Base-by-base conservation (phyloP, 2,329 filamentous ascomycete species). In the Rugonectria rugulosa region DNA sequence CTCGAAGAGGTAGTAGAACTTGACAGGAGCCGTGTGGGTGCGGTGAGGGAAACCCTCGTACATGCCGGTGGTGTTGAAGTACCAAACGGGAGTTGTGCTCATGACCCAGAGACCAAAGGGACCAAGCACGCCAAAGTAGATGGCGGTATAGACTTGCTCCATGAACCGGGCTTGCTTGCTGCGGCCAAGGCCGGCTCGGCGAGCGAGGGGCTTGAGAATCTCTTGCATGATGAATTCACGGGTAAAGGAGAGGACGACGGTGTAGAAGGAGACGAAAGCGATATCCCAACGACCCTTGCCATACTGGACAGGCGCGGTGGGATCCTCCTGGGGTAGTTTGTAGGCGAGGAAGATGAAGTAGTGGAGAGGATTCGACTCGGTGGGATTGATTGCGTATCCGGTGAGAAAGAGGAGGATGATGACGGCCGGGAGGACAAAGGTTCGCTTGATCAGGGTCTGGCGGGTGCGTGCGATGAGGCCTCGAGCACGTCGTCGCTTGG, bases 211-310 rank as follows among this genome's bases (percentile, higher is more conserved):
- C 11, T 88, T 86, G 55, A 97, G 85, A 45, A 96, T 68, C 68
- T 92, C 88, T 77, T 97, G 93, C 93, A 97, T 97, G 76, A 96
- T 83, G 74, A 97, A 97, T 74, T 98, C 93, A 70, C 93, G 91
- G 10, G 92, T 96, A 73, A 98, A 97, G 58, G 90, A 92, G 57
- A 98, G 83, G 19, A 97, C 88, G 53, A 97, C 79, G 34, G 86
- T 94, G 77, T 97, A 97, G 78, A 97, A 97, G 56, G 80, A 78
- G 50, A 97, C 91, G 68, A 98, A 94, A 37, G 90, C 89, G 49
- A 97, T 80, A 72, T 98, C 93, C 79, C 88, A 89, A 34, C 75
- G 81, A n/a, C 93, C 93, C 74, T 97, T 97, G 73, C 89, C 92
- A 77, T 97, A 98, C 69, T 93, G 90, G 15, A 79, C 56, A 66